Evolutionary conservation across 768 basidiomycete genomes (phyloP), one percentile per base, ranked within the genome.

Genomic region (Rhizopogon sp.): DNA sequence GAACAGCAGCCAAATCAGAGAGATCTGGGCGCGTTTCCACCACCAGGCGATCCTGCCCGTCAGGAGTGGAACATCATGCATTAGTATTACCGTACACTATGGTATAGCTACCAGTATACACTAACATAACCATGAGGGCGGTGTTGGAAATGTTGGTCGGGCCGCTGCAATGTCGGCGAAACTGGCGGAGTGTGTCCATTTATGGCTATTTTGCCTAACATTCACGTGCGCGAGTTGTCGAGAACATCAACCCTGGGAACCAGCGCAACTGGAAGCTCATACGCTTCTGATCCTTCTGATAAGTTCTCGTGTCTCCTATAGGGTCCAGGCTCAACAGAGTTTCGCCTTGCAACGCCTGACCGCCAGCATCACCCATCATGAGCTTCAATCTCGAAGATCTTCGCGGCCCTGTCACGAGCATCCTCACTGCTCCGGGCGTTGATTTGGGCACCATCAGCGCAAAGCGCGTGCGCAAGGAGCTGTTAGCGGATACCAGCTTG

Each of bases 381-480:
- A 63, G 64, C 56, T 74, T 81, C 63, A 77, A 85, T 64, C 72
- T 83, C 45, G 62, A 66, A 56, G 70, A 76, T 55, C 77, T 90
- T 60, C 80, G 84, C 68, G 76, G 79, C 11, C 77, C 74, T 56
- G 86, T 93, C 65, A 77, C 76, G 60, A 72, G 76, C 56, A 90
- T 93, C 67, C 82, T 93, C 50, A 77, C 81, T 31, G 85, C 86
- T 17, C 91, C 91, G 3, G 85, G 82, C 45, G 86, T 81, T 45
- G 88, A 93, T 76, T 78, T 93, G 63, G 58, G 76, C 44, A 88
- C 86, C 44, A 90, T 93, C 70, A 89, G 85, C 66, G 93, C 93
- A 44, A 96, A 92, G 74, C 85, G 84, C 71, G 92, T 97, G 62
- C 83, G 94, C 60, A 87, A 87, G 65, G 81, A 84, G 8, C 93